Conservation (phyloP, 2,329 filamentous ascomycete genomes). For the Fusarium clavum region DNA sequence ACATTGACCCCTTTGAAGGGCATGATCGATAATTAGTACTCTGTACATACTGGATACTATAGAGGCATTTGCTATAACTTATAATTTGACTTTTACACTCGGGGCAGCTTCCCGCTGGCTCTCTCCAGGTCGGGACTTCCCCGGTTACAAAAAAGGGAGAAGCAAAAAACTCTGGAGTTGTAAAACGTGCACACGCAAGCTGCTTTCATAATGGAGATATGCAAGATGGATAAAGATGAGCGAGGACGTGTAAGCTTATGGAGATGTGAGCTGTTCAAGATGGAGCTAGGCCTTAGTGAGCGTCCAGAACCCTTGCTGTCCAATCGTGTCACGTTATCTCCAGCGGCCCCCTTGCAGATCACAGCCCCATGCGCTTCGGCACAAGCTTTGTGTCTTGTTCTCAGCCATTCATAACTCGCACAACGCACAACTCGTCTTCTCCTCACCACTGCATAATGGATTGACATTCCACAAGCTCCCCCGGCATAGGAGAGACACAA, state of each 20-base stretch:
- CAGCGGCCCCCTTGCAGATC: conserved; percentile 21
- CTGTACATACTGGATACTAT: not conserved
- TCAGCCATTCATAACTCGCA: conserved; percentile 26
- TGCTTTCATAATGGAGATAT: conserved; percentile 23
- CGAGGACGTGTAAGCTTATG: conserved; percentile 17
- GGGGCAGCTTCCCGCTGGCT: conserved; percentile 8
- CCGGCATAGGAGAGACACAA: conserved; percentile 44
- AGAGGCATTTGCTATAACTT: not conserved
- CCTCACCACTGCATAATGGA: conserved; percentile 18
- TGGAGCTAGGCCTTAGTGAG: not conserved
- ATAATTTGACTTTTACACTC: conserved; percentile 16
- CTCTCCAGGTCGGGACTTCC: conserved; percentile 25
- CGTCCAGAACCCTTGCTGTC: not conserved
- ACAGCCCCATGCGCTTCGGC: not conserved
- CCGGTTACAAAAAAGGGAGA: conserved; percentile 19
- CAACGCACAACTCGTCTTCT: conserved; percentile 29
- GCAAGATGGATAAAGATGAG: conserved; percentile 11
- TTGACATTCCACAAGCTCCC: conserved; percentile 32
- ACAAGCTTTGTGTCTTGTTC: not conserved
- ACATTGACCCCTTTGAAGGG: conserved; percentile 17
- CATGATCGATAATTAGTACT: not conserved
- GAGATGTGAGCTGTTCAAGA: not conserved
- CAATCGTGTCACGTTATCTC: conserved; percentile 24
- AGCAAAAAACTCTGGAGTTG: conserved; percentile 22
- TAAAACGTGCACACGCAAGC: conserved; percentile 38